phyloP scores from a whole-genome alignment of 306 rosid species.

The Ziziphus jujuba region DNA sequence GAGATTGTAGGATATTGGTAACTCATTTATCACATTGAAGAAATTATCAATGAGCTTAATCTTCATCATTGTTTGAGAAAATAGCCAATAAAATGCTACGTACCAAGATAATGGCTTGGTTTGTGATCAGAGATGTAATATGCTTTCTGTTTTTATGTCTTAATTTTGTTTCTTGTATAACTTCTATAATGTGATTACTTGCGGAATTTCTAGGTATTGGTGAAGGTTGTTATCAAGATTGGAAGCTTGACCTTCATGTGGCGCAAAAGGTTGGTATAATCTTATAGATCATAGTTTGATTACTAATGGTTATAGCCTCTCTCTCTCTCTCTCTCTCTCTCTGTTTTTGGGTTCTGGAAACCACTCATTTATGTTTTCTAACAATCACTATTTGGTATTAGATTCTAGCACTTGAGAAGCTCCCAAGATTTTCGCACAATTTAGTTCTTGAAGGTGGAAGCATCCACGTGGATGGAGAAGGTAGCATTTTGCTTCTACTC shows the following conservation, averaged over 20 bases:
- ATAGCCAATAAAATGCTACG: not conserved
- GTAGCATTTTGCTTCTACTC: conserved; percentile 35
- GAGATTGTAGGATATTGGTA: not conserved
- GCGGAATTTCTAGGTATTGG: conserved; percentile 48
- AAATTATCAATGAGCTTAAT: not conserved
- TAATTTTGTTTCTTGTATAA: conserved; percentile 2
- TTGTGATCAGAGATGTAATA: not conserved
- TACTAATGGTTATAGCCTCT: not conserved
- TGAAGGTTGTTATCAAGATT: conserved; percentile 76
- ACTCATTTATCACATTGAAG: not conserved
- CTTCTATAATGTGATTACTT: conserved; percentile 17
- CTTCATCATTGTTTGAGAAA: not conserved
- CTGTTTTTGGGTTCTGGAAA: not conserved
- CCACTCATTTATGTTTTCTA: not conserved
- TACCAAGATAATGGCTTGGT: not conserved
- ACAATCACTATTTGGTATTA: conserved; percentile 32
- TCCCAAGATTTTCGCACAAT: conserved; percentile 68
- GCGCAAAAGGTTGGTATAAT: conserved; percentile 60
- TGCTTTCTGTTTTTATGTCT: not conserved
- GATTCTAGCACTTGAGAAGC: conserved; percentile 70
- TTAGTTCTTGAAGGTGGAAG: conserved; percentile 96
- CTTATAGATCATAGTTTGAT: not conserved
- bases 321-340: not conserved
- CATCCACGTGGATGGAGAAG: conserved; percentile 99
- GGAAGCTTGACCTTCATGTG: conserved; percentile 73